Base-by-base conservation (phyloP, 2,329 filamentous ascomycete species). In the Trichoderma asperellum region DNA sequence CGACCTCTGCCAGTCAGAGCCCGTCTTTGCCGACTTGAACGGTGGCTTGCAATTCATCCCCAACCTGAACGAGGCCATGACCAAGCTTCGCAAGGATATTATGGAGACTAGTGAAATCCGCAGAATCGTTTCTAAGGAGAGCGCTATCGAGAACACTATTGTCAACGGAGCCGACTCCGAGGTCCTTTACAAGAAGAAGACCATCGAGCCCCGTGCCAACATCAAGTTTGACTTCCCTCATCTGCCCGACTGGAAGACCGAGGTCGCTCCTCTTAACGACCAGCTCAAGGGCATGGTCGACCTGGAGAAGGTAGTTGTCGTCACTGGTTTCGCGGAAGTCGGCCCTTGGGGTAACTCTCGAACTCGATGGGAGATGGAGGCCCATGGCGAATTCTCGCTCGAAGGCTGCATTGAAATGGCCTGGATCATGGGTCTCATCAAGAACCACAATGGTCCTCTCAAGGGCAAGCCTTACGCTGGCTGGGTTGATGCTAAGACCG, bases 391-490 rank as follows among this genome's bases (percentile, higher is more conserved):
- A 77, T 99, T 99, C 84, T 98, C 96, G 10, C 88, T 99, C 16
- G 96, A 99, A 81, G 96, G 96, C 35, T 98, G 96, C 77, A 91
- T 99, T 71, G 96, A 99, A 82, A 99, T 99, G 96, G 94, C 96
- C 37, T 99, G 96, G 96, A 93, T 99, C 81, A 99, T 98, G 95
- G 96, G 96, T 77, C 89, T 98, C 70, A 98, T 99, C 85, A 97
- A 95, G 87, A 97, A 99, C 81, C 93, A 97, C 85, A 98, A 98
- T 75, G 96, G 96, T 21, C 90, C 91, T 37, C 89, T 99, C 79
- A 99, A 99, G 85, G 96, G 96, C 79, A 92, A 97, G 84, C 92
- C 92, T 73, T 98, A 99, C 83, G 93, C 95, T 74, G 96, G 96
- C 75, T 99, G 93, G 94, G 93, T 99, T 70, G 96, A 99, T 77